Base-by-base conservation (phyloP, 352 stramenopile genomes). In the Globisporangium echinulatum region DNA sequence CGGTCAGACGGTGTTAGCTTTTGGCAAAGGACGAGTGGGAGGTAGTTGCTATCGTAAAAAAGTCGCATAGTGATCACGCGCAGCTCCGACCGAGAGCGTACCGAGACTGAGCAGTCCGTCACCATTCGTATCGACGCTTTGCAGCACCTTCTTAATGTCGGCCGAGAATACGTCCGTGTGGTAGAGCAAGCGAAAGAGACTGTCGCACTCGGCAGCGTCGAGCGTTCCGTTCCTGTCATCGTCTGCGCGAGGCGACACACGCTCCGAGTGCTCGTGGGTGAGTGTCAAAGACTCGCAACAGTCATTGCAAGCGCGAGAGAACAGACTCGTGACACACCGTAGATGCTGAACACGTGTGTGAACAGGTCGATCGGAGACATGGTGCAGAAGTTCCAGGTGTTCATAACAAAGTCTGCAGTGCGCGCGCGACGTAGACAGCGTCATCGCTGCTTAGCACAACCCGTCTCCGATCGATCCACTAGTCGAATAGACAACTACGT, bases 341-440 rank as follows among this genome's bases (percentile, higher is more conserved):
- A 82, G n/a, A 86, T 67, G 46, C 60, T 59, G 56, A 82, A 86
- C 1, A 86, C 59, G 38, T 77, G 64, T 0, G 55, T 64, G 40
- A 73, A 65, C 25, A 86, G 58, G 36, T 80, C 68, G 50, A 66
- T 60, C 6, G 48, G 9, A 10, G 58, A 62, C 76, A 86, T 86
- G 3, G 74, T 82, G 44, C 77, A 84, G 47, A 84, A 81, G 39
- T 79, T 86, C 77, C 77, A 86, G 2, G 81, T 64, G 52, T 84
- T 84, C 36, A 81, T 42, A 11, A 86, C 52, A 54, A 86, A 84
- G 64, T 82, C 74, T 79, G 49, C 8, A 13, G 42, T 14, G 42
- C 10, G 8, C 42, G 14, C 4, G n/a, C 14, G 50, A 25, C 19
- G 19, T 25, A 25, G 19, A 25, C 19, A 25, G 19, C 19, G 19